Percentiles rank a stretch among this genome's conserved stretches.
Evolutionary conservation across 805 yeast genomes (phyloP).

Genomic region (Ogataea pignaliae): DNA sequence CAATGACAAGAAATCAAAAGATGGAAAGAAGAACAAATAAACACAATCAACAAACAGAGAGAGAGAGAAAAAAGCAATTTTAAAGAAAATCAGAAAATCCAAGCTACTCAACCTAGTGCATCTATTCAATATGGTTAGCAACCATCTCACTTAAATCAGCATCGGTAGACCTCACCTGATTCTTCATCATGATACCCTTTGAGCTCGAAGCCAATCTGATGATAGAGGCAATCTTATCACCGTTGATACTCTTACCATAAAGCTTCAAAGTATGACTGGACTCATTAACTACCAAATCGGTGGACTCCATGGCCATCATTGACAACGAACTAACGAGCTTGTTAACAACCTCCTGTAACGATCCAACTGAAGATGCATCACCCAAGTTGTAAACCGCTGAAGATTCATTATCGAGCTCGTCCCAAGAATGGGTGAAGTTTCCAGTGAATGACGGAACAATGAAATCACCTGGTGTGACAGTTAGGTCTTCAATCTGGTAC

Average conservation of each 20-base stretch:
- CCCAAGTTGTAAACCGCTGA: constrained; percentile 65
- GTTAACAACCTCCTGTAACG: constrained; percentile 53
- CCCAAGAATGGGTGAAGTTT: constrained; percentile 69
- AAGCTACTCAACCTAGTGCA: background rate
- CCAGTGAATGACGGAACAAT: constrained; percentile 73
- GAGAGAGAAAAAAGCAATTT: too few species aligned
- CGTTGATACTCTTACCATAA: constrained; percentile 70
- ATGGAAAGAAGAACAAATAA: too few species aligned
- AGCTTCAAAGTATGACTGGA: constrained; percentile 70
- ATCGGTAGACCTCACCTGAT: constrained; percentile 54
- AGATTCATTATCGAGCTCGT: constrained; percentile 60
- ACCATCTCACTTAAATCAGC: constrained; percentile 46
- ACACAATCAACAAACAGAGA: too few species aligned
- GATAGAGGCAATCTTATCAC: constrained; percentile 47
- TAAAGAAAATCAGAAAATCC: background rate
- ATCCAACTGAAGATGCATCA: constrained; percentile 30
- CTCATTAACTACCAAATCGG: constrained; percentile 56
- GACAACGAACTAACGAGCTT: constrained; percentile 50
- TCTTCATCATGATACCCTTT: constrained; percentile 48
- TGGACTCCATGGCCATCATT: constrained; percentile 70
- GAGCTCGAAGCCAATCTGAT: constrained; percentile 48
- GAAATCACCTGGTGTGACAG: constrained; percentile 76
- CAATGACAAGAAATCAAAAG: too few species aligned
- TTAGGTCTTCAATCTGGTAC: constrained; percentile 81
- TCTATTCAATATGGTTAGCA: constrained; percentile 41